Conservation (phyloP, 1,284 basidiomycete species). For the Amylostereum areolatum region DNA sequence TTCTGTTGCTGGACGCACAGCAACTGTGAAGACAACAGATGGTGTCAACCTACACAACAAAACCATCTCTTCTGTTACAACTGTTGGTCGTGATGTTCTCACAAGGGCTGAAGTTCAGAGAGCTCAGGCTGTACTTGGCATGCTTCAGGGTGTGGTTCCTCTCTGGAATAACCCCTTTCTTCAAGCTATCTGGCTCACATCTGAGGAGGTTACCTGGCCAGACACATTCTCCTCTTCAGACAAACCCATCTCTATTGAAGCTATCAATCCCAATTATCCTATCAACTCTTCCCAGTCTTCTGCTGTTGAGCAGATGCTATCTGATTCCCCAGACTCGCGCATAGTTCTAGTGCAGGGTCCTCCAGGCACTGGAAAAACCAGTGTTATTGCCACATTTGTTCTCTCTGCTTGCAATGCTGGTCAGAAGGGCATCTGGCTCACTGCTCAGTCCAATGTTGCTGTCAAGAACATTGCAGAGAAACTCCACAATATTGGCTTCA, state of each 20-base stretch:
- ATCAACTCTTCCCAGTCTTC: constrained; percentile 50
- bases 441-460: constrained; percentile 66
- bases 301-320: constrained; percentile 50
- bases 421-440: constrained; percentile 54
- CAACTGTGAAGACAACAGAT: constrained; percentile 11
- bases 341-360: constrained; percentile 55
- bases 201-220: constrained; percentile 21
- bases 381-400: constrained; percentile 60
- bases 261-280: constrained; percentile 12
- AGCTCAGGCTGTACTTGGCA: constrained; percentile 35
- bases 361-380: constrained; percentile 53
- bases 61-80: constrained; percentile 18
- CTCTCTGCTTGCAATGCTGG: constrained; percentile 30
- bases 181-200: constrained; percentile 28
- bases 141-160: constrained; percentile 41
- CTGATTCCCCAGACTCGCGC: constrained; percentile 24
- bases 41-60: constrained; percentile 19
- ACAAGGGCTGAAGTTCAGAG: constrained; percentile 47
- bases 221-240: constrained; percentile 13
- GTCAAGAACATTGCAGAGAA: constrained; percentile 69
- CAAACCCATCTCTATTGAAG: constrained; percentile 12
- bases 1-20: constrained; percentile 20
- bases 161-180: constrained; percentile 50
- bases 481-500: constrained; percentile 37
- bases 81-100: constrained; percentile 44